These are phyloP conservation scores for Colletotrichum lini DNA, from an alignment of 2,329 filamentous ascomycete species.

Conservation along the genomic window DNA sequence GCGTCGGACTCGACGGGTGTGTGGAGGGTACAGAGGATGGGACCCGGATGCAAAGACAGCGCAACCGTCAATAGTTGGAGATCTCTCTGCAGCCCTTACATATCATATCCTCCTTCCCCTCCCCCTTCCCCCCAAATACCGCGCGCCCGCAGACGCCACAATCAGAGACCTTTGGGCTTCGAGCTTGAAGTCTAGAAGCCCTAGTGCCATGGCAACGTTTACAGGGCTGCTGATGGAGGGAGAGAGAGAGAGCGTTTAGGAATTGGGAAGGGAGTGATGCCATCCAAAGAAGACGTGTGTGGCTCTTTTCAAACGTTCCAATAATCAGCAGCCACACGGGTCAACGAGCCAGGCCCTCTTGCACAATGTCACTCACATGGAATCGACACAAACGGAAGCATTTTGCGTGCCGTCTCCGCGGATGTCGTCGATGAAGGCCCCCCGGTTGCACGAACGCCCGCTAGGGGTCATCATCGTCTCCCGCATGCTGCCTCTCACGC, in stretches of 20 bases:
- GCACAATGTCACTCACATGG: too few species aligned
- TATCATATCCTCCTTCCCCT: neutral
- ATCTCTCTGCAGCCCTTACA: slow-evolving; percentile 6
- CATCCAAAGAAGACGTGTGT: slow-evolving; percentile 6
- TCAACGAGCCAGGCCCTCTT: slow-evolving; percentile 12
- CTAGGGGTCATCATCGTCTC: neutral
- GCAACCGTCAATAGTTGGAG: neutral
- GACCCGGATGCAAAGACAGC: neutral
- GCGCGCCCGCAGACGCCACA: slow-evolving; percentile 34
- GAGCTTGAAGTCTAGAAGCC: slow-evolving; percentile 29
- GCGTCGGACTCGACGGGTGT: neutral
- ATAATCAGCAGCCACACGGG: slow-evolving; percentile 40
- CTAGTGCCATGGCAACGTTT: slow-evolving; percentile 31
- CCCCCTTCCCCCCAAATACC: neutral
- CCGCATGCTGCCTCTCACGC: neutral
- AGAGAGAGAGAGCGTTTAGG: too few species aligned
- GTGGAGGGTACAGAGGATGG: too few species aligned
- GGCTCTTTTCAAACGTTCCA: slow-evolving; percentile 28
- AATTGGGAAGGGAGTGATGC: neutral
- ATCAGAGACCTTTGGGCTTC: slow-evolving; percentile 8
- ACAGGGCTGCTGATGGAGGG: slow-evolving; percentile 26
- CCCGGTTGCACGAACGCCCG: slow-evolving; percentile 6
- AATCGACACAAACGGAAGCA: neutral
- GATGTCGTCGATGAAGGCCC: slow-evolving; percentile 3
- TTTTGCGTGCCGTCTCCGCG: slow-evolving; percentile 6